Base-by-base conservation (phyloP, 257 asterid species). In the Scutellaria galericulata region DNA sequence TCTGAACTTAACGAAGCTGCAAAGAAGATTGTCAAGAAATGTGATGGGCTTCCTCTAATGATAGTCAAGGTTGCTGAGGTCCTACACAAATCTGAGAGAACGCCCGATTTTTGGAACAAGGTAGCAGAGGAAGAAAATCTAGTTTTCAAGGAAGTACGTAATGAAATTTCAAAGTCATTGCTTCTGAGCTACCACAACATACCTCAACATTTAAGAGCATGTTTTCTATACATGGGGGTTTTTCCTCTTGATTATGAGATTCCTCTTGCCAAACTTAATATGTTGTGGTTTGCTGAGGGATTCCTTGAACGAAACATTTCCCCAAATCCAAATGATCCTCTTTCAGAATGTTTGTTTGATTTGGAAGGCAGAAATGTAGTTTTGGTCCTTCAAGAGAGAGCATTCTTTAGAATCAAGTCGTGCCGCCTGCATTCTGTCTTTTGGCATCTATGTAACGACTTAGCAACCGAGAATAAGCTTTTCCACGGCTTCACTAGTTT, bases 1-100 rank as follows among this genome's bases (percentile, higher is more conserved):
- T 50, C 11, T 9, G 46, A 39, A 6, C 62, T 67, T 9, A 40
- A n/a, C 11, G 37, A 37, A 37, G 62, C 9, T 9, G 72, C 62
- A 0, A 37, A 51, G 51, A 67, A 37, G 44, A 67, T 67, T 14
- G 7, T 62, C 3, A 39, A 51, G 15, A 67, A 62, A 0, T 62
- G 52, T 9, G 52, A 62, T 51, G 72, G 72, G 9, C 72, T 66
- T 51, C 72, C 72, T 66, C 72, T 66, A 8, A 1, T 48, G 1
- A 66, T 66, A 5, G 9, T 50, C 61, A 51, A 40, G 2, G 8
- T 64, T 64, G 42, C 69, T 14, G n/a, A 64, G 11, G 18, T 44
- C 42, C 40, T 64, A 7, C 20, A 18, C 1, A 11, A 44, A 9
- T 14, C 50, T 4, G 55, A 64, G 55, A 44, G 42, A 12, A 64